These are phyloP conservation scores for Crithidia mellificae DNA, from an alignment of 208 protist species.

Conservation along the genomic window DNA sequence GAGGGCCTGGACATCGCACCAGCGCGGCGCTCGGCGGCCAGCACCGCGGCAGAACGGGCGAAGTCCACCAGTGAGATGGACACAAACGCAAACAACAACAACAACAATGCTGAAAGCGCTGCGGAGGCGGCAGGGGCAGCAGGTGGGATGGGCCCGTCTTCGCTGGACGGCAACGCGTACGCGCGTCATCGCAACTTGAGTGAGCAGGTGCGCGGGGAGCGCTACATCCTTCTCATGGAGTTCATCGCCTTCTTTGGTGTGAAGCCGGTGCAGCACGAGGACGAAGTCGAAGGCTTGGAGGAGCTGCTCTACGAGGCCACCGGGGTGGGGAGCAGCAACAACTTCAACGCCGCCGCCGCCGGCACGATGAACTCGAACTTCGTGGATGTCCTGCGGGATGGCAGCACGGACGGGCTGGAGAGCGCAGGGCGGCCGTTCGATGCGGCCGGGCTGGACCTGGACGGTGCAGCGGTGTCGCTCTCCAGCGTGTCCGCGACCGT, in stretches of 20 bases:
- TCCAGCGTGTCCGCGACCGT: slow-evolving; percentile 1
- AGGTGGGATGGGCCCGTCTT: neutral
- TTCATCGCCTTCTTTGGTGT: slow-evolving; percentile 63
- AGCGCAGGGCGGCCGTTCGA: neutral
- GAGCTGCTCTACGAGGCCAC: slow-evolving; percentile 16
- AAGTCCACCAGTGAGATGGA: neutral
- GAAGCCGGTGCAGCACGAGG: slow-evolving; percentile 30
- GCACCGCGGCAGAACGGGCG: neutral
- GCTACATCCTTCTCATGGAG: slow-evolving; percentile 43
- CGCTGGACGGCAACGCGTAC: slow-evolving; percentile 1
- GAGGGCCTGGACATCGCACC: neutral
- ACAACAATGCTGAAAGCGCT: too few species aligned
- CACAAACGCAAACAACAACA: neutral
- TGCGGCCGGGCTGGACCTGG: neutral
- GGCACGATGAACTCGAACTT: neutral
- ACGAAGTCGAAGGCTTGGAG: slow-evolving; percentile 23
- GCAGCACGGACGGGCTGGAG: neutral
- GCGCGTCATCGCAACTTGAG: slow-evolving; percentile 1
- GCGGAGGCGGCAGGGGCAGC: too few species aligned
- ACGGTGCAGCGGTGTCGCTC: neutral
- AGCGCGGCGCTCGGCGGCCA: neutral
- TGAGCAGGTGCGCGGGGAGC: slow-evolving; percentile 18
- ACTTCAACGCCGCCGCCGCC: too few species aligned
- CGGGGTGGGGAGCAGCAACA: neutral
- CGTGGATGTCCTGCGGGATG: neutral